Percentiles rank a stretch among this genome's conserved stretches.
Evolutionary conservation across 2,329 filamentous ascomycete genomes (phyloP).

Genomic region (Paramyrothecium roridum): DNA sequence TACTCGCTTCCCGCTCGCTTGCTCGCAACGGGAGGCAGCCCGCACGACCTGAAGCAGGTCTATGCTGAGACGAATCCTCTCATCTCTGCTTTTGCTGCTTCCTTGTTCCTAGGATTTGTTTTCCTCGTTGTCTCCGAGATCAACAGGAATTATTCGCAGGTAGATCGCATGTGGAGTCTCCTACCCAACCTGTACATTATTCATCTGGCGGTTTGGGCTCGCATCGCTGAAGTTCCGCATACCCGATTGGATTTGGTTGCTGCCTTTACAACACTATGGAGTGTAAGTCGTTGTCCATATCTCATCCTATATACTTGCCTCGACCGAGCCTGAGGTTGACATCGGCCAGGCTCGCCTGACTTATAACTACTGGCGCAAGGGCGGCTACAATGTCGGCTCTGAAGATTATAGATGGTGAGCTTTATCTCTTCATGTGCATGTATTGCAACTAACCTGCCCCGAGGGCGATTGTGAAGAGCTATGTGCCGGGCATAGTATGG

Average conservation of each 20-base stretch:
- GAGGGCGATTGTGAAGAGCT: constrained; percentile 68
- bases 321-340: background rate
- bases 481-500: constrained; percentile 64
- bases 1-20: constrained; percentile 66
- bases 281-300: constrained; percentile 49
- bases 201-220: constrained; percentile 82
- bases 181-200: constrained; percentile 82
- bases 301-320: constrained; percentile 1
- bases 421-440: background rate
- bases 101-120: constrained; percentile 65
- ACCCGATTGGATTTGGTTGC: constrained; percentile 70
- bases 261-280: constrained; percentile 72
- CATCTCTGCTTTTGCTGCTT: constrained; percentile 69
- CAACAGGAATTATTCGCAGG: constrained; percentile 95
- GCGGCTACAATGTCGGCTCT: constrained; percentile 82
- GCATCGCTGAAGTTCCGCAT: constrained; percentile 67
- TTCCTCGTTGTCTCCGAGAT: constrained; percentile 77
- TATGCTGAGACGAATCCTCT: constrained; percentile 87
- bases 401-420: constrained; percentile 87
- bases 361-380: constrained; percentile 95
- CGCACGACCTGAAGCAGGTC: constrained; percentile 62
- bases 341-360: constrained; percentile 68
- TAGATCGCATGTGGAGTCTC: constrained; percentile 90
- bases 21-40: constrained; percentile 55
- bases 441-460: background rate